Percentiles rank a stretch among this genome's conserved stretches.
Conservation (phyloP, 495 filamentous ascomycete species). For the Pseudoneurospora amorphoporcata region DNA sequence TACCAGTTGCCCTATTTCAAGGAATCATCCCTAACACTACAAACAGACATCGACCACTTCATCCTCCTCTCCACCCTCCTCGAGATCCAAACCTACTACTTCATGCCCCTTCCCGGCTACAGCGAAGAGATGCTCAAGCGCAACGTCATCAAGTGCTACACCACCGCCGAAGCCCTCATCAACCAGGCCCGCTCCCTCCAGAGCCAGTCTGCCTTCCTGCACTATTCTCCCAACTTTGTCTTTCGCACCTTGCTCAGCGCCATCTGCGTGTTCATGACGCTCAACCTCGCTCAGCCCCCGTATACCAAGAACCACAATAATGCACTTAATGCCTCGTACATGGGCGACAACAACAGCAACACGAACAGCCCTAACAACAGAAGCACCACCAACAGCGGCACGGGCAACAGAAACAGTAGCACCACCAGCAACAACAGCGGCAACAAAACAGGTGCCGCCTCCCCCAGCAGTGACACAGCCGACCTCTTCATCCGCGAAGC, state of each 20-base stretch:
- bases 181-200: conserved; percentile 21
- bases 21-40: neutral
- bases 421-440: neutral
- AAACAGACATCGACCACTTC: conserved; percentile 29
- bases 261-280: conserved; percentile 28
- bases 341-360: neutral
- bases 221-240: conserved; percentile 31
- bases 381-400: neutral
- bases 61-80: conserved; percentile 30
- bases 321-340: neutral
- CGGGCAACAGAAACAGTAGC: neutral
- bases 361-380: neutral
- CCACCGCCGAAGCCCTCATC: conserved; percentile 28
- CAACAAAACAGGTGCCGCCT: neutral
- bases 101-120: conserved; percentile 29
- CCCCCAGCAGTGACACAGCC: conserved; percentile 18
- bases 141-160: conserved; percentile 30
- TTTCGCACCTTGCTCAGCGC: conserved; percentile 28
- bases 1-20: neutral
- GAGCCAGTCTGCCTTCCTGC: conserved; percentile 20
- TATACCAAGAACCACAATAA: neutral
- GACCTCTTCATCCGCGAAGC: conserved; percentile 16
- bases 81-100: conserved; percentile 37
- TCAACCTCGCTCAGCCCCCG: conserved; percentile 14
- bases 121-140: conserved; percentile 27